Evolutionary conservation across 805 yeast species (phyloP).

Genomic region (Nakazawaea populi): DNA sequence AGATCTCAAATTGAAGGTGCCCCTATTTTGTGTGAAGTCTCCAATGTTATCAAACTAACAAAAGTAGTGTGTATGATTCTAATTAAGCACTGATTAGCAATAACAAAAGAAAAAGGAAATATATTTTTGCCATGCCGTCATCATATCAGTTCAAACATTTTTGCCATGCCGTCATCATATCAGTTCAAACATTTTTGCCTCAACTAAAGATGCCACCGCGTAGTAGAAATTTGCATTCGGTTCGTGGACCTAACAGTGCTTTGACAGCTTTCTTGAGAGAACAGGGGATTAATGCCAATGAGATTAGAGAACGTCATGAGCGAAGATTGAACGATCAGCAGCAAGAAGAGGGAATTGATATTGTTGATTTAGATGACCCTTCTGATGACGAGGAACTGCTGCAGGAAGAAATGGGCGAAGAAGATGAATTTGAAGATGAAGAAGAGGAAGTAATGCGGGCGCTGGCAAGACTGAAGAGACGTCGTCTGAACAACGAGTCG

Average conservation of each 20-base stretch:
- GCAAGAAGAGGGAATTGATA: constrained; percentile 12
- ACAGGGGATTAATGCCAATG: constrained; percentile 84
- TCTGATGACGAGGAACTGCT: background rate
- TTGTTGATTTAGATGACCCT: background rate
- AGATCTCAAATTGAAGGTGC: no score
- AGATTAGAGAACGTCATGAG: constrained; percentile 45
- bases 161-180: background rate
- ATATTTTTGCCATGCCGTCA: no score
- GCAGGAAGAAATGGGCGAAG: constrained; percentile 11
- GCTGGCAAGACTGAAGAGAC: constrained; percentile 36
- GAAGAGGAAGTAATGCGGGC: constrained; percentile 19
- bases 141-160: no score
- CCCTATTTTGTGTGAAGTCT: no score
- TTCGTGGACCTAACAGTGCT: constrained; percentile 74
- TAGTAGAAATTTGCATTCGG: constrained; percentile 12
- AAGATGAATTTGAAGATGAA: constrained; percentile 14
- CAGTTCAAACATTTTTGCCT: background rate
- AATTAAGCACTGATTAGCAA: no score
- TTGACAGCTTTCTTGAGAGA: constrained; percentile 81
- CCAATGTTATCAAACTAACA: no score
- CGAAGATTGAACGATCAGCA: constrained; percentile 29
- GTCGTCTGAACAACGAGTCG: constrained; percentile 23
- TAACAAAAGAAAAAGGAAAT: no score
- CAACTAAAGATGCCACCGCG: constrained; percentile 9
- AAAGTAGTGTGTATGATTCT: no score